phyloP scores from a whole-genome alignment of 768 basidiomycete genomes.

The Suillus lakei region DNA sequence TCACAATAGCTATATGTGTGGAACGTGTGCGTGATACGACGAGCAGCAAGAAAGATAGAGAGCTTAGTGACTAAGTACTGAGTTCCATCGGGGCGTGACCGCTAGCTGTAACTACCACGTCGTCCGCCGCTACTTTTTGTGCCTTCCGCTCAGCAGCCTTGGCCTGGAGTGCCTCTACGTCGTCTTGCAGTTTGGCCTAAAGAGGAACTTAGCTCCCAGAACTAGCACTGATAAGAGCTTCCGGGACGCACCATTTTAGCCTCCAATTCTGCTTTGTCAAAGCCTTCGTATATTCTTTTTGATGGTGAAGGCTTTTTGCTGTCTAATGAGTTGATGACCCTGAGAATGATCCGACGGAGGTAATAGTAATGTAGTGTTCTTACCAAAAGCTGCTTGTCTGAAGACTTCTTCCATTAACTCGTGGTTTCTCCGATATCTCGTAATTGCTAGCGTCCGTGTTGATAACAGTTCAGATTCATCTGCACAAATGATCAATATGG shows the following conservation, averaged over 20 bases:
- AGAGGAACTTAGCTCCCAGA: neutral
- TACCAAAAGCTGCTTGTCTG: constrained; percentile 69
- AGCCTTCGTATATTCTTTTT: constrained; percentile 60
- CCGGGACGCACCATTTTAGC: constrained; percentile 52
- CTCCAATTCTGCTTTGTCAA: constrained; percentile 61
- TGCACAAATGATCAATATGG: constrained; percentile 19
- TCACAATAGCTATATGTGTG: neutral
- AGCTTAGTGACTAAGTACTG: constrained; percentile 15
- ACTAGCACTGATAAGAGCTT: neutral
- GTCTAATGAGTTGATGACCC: constrained; percentile 35
- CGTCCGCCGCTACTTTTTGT: constrained; percentile 32
- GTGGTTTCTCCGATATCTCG: constrained; percentile 80
- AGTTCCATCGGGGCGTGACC: constrained; percentile 37
- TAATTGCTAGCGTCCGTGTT: constrained; percentile 69
- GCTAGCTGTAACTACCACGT: constrained; percentile 32
- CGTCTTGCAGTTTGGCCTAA: constrained; percentile 61
- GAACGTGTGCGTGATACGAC: neutral
- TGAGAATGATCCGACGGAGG: constrained; percentile 15
- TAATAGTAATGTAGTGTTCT: neutral
- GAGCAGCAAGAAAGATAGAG: neutral
- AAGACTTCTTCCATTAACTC: constrained; percentile 88
- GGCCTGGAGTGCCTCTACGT: constrained; percentile 59
- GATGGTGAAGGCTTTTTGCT: constrained; percentile 46
- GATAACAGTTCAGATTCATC: constrained; percentile 77
- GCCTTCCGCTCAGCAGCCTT: constrained; percentile 52